Evolutionary conservation across 2,329 filamentous ascomycete species (phyloP).

Genomic region (Blastomyces parvus): DNA sequence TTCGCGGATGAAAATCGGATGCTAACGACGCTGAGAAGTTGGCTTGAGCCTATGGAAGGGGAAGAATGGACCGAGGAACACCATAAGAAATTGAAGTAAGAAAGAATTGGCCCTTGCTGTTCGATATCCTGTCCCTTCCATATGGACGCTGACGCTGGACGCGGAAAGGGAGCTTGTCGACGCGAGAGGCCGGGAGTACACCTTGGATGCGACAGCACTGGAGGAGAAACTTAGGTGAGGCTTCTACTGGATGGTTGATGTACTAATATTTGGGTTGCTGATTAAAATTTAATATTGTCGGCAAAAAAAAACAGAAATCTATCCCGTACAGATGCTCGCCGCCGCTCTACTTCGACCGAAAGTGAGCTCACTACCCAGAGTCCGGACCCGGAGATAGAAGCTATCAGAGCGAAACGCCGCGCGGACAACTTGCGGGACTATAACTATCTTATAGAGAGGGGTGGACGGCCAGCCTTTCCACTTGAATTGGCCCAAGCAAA

Average conservation of each 20-base stretch:
- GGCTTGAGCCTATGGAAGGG: neutral
- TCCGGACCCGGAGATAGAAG: neutral
- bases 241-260: neutral
- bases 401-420: neutral
- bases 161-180: constrained; percentile 3
- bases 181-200: neutral
- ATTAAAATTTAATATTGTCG: neutral
- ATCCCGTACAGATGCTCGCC: neutral
- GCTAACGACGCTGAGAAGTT: constrained; percentile 1
- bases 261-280: neutral
- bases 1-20: neutral
- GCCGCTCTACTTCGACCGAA: neutral
- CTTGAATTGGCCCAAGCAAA: neutral
- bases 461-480: constrained; percentile 4
- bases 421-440: neutral
- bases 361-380: neutral
- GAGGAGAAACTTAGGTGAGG: constrained; percentile 3
- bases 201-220: neutral
- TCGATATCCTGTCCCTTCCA: neutral
- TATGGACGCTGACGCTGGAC: neutral
- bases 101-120: neutral
- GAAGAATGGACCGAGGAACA: constrained; percentile 9
- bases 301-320: neutral
- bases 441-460: neutral
- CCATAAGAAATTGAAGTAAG: constrained; percentile 7